Base-by-base conservation (phyloP, 169 alveolate genomes). In the Plasmodium inui region DNA sequence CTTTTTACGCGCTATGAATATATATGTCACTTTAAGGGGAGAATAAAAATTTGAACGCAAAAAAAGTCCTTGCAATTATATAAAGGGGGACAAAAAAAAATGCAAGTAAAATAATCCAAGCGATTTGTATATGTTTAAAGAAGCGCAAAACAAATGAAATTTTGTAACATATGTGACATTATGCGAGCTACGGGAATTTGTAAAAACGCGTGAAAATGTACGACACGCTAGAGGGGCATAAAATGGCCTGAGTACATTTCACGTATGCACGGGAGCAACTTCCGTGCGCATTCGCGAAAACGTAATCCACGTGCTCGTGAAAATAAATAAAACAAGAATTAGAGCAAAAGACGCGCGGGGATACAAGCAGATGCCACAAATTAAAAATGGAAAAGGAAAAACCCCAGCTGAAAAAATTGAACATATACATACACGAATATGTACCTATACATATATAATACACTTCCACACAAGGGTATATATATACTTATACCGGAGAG, bases 391-490 rank as follows among this genome's bases (percentile, higher is more conserved):
- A 46, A 46, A 61, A 6, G 32, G 37, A 61, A 61, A 61, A 61
- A 19, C 26, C 74, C 32, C 32, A 61, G 14, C 34, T 61, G 22
- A 26, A 26, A 61, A 26, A n/a, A n/a, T 46, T 81, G 34, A 19
- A 82, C 50, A 82, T 82, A 28, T 82, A 19, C 78, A 61, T 50
- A 44, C 73, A 22, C 67, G 19, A 34, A 81, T 50, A 81, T 44
- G 67, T 39, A 81, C 55, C 28, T 41, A 37, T 55, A 55, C 22
- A 61, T 61, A 61, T 61, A 61, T 61, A 8, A 61, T 61, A 61
- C 74, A 61, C 32, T n/a, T 8, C 1, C 2, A 61, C 32, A 12
- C 32, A 61, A 19, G 14, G 14, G 32, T 61, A 61, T 61, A 61
- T 61, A 19, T 10, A 10, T 46, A 9, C 3, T 46, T 46, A 46